Conservation (phyloP, 78 protist species). For the Chrysochromulina parva region DNA sequence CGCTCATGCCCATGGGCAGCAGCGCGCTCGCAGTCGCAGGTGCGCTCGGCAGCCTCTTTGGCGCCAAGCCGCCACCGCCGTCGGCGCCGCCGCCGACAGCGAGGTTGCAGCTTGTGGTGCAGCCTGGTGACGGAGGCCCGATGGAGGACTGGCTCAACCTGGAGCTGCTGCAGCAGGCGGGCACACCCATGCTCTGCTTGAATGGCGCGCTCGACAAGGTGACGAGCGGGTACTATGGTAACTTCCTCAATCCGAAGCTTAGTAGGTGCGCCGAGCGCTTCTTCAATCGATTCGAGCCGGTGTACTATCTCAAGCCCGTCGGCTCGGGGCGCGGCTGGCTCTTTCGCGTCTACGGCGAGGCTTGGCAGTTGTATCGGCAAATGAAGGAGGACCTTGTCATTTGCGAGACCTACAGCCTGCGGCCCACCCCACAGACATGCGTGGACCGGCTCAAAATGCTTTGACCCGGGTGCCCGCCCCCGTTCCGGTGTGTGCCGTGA, state of each 20-base stretch:
- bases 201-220: conserved; percentile 25
- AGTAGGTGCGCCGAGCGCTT: background rate
- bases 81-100: background rate
- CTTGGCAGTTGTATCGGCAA: background rate
- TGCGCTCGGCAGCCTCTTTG: background rate
- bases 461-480: too few species aligned
- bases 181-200: background rate
- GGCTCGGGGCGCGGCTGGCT: background rate
- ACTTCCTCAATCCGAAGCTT: background rate
- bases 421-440: too few species aligned
- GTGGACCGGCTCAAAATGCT: too few species aligned
- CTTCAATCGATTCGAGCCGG: background rate
- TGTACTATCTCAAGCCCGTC: background rate
- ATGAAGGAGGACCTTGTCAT: background rate
- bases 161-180: background rate
- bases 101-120: background rate
- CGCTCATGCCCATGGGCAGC: background rate
- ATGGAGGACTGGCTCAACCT: conserved; percentile 20
- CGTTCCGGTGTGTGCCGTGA: too few species aligned
- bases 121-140: conserved; percentile 10
- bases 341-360: background rate
- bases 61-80: background rate
- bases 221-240: background rate
- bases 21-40: background rate
- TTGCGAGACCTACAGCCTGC: background rate